phyloP scores from a whole-genome alignment of 805 yeast genomes.

The Deakozyma indianensis region DNA sequence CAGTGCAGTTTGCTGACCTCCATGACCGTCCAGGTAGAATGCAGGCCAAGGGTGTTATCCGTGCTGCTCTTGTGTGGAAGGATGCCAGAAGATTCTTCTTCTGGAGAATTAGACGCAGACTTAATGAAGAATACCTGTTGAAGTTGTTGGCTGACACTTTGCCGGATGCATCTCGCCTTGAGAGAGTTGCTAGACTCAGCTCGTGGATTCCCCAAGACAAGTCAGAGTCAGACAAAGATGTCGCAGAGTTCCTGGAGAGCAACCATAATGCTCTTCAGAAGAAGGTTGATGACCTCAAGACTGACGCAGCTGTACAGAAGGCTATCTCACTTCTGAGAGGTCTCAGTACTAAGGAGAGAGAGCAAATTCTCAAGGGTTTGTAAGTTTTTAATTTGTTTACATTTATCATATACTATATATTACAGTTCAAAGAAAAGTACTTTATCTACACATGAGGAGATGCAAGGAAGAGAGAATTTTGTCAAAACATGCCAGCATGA shows the following conservation, averaged over 20 bases:
- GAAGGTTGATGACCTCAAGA: constrained; percentile 11
- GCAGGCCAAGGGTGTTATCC: constrained; percentile 86
- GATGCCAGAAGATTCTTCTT: constrained; percentile 90
- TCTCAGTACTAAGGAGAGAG: neutral
- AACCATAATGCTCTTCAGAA: constrained; percentile 48
- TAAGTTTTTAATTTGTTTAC: too few species aligned
- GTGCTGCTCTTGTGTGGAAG: constrained; percentile 72
- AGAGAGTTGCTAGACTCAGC: constrained; percentile 73
- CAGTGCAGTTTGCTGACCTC: constrained; percentile 93
- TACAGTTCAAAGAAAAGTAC: too few species aligned
- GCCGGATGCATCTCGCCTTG: constrained; percentile 50
- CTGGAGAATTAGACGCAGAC: constrained; percentile 96
- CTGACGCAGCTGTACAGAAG: constrained; percentile 12
- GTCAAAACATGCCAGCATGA: too few species aligned
- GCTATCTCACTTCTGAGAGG: constrained; percentile 10
- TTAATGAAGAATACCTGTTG: constrained; percentile 81
- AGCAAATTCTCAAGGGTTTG: constrained; percentile 3
- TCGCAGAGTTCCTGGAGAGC: constrained; percentile 73
- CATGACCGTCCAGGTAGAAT: constrained; percentile 97
- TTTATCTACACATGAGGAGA: too few species aligned
- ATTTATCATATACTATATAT: too few species aligned
- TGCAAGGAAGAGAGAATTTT: too few species aligned
- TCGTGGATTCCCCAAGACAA: constrained; percentile 69
- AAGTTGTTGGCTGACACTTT: constrained; percentile 55
- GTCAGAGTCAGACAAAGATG: constrained; percentile 60